Percentiles rank a stretch among this genome's conserved stretches.
phyloP scores from a whole-genome alignment of 140 eudicot genomes.

The Oenanthe javanica region DNA sequence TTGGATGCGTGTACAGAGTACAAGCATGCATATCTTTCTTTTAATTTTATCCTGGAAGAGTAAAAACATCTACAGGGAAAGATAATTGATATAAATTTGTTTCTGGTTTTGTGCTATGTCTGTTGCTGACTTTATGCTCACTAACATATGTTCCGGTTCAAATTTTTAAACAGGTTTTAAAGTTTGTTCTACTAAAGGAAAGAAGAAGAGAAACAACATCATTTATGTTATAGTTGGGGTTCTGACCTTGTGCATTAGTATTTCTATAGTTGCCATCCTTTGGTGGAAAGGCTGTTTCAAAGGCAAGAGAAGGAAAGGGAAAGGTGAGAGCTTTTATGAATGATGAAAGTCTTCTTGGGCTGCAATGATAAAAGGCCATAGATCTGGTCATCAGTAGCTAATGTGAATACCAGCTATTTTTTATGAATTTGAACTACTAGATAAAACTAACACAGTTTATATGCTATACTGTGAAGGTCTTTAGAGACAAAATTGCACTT shows the following conservation, averaged over 20 bases:
- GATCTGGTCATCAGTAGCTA: not conserved
- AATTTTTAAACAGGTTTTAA: conserved; percentile 19
- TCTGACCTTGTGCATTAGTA: conserved; percentile 15
- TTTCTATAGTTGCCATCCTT: conserved; percentile 16
- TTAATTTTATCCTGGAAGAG: not conserved
- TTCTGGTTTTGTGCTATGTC: not conserved
- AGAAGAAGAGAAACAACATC: not conserved
- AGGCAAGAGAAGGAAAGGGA: conserved; percentile 21
- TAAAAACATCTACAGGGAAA: not conserved
- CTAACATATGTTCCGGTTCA: not conserved
- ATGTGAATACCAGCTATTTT: too few relatives aligned
- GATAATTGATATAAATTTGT: not conserved
- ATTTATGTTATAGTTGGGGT: conserved; percentile 17
- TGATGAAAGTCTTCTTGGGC: not conserved
- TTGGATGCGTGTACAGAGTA: not conserved
- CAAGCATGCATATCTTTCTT: not conserved
- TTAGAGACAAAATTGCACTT: not conserved
- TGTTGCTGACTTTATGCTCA: not conserved
- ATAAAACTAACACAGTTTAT: not conserved
- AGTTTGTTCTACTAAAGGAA: conserved; percentile 14
- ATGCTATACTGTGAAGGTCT: not conserved
- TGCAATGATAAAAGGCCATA: not conserved
- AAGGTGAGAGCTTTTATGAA: conserved; percentile 23
- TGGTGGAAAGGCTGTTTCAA: conserved; percentile 30
- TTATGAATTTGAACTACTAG: not conserved